phyloP scores from a whole-genome alignment of 345 rosid species.

The Salix dunnii region DNA sequence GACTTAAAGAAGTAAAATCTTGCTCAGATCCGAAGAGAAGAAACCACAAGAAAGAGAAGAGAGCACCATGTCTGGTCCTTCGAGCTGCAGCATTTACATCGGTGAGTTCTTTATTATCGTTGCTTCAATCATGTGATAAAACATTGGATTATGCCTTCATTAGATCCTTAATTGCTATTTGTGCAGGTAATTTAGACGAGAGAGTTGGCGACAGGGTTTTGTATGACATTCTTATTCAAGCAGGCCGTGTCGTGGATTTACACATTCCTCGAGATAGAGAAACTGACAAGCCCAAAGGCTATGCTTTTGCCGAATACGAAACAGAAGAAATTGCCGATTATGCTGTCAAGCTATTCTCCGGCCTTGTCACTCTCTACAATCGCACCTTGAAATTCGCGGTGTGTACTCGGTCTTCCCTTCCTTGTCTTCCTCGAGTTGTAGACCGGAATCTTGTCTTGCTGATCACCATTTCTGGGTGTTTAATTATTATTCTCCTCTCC shows the following conservation, averaged over 20 bases:
- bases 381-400: conserved; percentile 77
- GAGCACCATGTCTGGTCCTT: conserved; percentile 43
- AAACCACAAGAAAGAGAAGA: too few relatives aligned
- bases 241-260: conserved; percentile 74
- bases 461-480: neutral
- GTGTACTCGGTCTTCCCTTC: conserved; percentile 12
- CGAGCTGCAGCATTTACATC: conserved; percentile 54
- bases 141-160: neutral
- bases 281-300: conserved; percentile 83
- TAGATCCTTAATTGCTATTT: neutral
- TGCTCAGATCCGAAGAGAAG: too few relatives aligned
- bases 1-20: too few relatives aligned
- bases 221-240: conserved; percentile 85
- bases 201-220: conserved; percentile 78
- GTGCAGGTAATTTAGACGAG: conserved; percentile 78
- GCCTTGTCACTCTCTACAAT: conserved; percentile 76
- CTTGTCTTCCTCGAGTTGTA: too few relatives aligned
- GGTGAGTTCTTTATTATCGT: conserved; percentile 26
- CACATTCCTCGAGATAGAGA: conserved; percentile 81
- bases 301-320: conserved; percentile 85
- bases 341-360: conserved; percentile 88
- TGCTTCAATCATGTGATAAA: neutral
- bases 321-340: conserved; percentile 80
- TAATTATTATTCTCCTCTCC: neutral
- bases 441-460: too few relatives aligned